phyloP scores from a whole-genome alignment of 345 rosid species.

The Citrus hindsii region DNA sequence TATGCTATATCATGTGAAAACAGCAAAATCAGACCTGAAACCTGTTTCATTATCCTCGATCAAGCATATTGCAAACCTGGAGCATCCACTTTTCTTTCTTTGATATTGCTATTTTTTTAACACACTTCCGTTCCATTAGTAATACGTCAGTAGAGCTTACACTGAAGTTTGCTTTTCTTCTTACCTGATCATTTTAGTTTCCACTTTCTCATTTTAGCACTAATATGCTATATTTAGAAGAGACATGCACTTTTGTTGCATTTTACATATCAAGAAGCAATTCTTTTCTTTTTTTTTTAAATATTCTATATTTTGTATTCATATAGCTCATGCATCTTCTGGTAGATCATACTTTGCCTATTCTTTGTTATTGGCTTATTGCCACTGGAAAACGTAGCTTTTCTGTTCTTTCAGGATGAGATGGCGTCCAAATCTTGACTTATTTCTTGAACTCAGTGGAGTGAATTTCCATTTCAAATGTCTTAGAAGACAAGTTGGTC shows the following conservation, averaged over 20 bases:
- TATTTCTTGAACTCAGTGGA: neutral
- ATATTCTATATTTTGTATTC: neutral
- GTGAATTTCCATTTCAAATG: neutral
- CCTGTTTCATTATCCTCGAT: neutral
- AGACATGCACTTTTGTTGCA: neutral
- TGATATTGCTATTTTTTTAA: neutral
- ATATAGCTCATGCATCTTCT: neutral
- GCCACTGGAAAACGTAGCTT: neutral
- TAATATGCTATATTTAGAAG: neutral
- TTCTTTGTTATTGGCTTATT: neutral
- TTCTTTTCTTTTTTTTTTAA: neutral
- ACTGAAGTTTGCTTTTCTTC: neutral
- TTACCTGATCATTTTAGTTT: no score
- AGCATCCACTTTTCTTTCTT: neutral
- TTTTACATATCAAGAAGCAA: neutral
- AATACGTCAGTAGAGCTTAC: neutral
- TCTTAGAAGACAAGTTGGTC: neutral
- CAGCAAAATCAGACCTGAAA: neutral
- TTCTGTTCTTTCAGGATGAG: neutral
- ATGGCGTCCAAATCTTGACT: neutral
- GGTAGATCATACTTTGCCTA: neutral
- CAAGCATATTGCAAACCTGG: neutral
- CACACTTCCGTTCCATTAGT: neutral
- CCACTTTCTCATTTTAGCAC: neutral
- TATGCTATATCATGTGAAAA: neutral